Evolutionary conservation across 2,329 filamentous ascomycete species (phyloP), one percentile per base, ranked within the genome.

Genomic region (Beauveria sp.): DNA sequence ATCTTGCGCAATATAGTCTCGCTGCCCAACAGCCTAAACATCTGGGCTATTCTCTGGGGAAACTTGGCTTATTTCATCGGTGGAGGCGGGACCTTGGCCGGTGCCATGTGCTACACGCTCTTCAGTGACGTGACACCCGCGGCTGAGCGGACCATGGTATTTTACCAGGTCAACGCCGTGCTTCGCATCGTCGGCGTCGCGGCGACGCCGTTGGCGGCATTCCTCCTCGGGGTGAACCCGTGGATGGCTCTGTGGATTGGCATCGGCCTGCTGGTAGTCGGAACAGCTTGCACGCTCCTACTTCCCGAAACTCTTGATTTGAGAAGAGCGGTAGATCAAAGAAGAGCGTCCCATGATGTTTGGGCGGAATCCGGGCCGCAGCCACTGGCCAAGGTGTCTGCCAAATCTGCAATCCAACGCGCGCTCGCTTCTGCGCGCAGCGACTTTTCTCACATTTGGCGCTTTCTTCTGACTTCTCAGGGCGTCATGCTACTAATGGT

Each of bases 101-200:
- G 65, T 2, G 77, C 78, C 55, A 79, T 80, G 76, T 61, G 77
- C 7, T 80, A 72, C 66, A 81, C 79, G 8, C 71, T 76, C 43
- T 61, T 79, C 14, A 72, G 75, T n/a, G 79, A 81, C 58, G 73
- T 77, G 1, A 67, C 75, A 0, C 75, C 76, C 0, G 67, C 74
- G 0, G 69, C 67, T 0, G 69, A 73, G 51, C 63, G 76, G 54
- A 76, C 78, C 5, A 69, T 71, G 9, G 68, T 73, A 37, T 80
- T 77, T 64, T 79, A 77, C 64, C 71, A 69, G n/a, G 55, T 79
- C 3, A 63, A 66, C 3, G 73, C 77, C 8, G 61, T 72, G 1
- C 72, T 71, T 12, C 68, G 79, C 2, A 63, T 71, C 37, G 70
- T 77, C n/a, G 71, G 72, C 37, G 70, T 79, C 5, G 53, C 76